Evolutionary conservation across 1,139 yeast species (phyloP).

Genomic region (Taphrina communis): DNA sequence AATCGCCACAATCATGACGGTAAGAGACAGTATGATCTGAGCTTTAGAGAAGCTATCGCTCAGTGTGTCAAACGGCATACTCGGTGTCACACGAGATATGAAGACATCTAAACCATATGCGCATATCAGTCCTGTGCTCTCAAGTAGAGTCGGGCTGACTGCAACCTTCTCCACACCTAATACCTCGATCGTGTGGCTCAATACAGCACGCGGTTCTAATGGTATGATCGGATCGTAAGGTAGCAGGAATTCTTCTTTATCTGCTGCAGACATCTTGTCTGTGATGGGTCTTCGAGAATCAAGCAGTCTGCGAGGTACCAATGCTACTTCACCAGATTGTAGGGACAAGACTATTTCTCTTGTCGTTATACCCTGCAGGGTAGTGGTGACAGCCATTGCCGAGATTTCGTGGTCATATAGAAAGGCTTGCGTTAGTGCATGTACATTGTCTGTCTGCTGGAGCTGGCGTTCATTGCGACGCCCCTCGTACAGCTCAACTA

Average conservation of each 20-base stretch:
- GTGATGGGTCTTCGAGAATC: conserved; percentile 56
- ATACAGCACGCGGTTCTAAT: conserved; percentile 57
- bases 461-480: conserved; percentile 53
- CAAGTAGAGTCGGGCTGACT: conserved; percentile 72
- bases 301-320: conserved; percentile 64
- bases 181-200: conserved; percentile 53
- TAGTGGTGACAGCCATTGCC: conserved; percentile 63
- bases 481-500: conserved; percentile 79
- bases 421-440: conserved; percentile 62
- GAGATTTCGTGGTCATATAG: conserved; percentile 64
- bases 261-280: conserved; percentile 61
- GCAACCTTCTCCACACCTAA: conserved; percentile 51
- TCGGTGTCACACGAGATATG: conserved; percentile 79
- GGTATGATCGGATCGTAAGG: conserved; percentile 68
- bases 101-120: conserved; percentile 70
- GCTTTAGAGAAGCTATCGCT: conserved; percentile 69
- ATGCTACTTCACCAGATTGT: conserved; percentile 62
- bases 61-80: conserved; percentile 80
- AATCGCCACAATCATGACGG: conserved; percentile 58
- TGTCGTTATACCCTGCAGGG: conserved; percentile 75
- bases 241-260: conserved; percentile 64
- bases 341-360: conserved; percentile 70
- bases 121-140: conserved; percentile 78
- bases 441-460: conserved; percentile 53
- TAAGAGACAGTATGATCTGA: conserved; percentile 68